Evolutionary conservation across 495 filamentous ascomycete species (phyloP).

Genomic region (Xylaria grammica): DNA sequence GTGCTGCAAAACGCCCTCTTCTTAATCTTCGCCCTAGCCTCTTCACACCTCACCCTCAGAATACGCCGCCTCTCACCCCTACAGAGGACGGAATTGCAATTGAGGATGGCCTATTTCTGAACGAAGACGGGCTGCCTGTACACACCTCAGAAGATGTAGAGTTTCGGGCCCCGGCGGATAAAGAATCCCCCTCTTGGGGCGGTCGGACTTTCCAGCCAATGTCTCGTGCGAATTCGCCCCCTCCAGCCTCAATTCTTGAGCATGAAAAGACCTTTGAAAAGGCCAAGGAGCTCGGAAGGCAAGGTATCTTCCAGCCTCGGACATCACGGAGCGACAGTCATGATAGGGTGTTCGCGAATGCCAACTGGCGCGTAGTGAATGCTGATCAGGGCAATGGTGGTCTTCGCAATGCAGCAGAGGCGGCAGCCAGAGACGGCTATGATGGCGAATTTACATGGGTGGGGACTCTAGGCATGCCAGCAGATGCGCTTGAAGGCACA

Average conservation of each 20-base stretch:
- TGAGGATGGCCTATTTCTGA: constrained; percentile 66
- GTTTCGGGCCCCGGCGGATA: constrained; percentile 60
- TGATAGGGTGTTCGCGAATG: constrained; percentile 68
- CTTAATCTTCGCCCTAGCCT: constrained; percentile 50
- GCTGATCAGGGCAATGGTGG: constrained; percentile 92
- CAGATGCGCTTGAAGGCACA: constrained; percentile 72
- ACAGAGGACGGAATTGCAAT: constrained; percentile 56
- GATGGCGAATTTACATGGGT: constrained; percentile 80
- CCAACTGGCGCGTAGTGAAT: constrained; percentile 80
- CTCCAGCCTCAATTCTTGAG: constrained; percentile 73
- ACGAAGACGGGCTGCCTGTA: constrained; percentile 48
- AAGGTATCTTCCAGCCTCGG: constrained; percentile 53
- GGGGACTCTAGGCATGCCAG: constrained; percentile 89
- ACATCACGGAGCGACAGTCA: constrained; percentile 57
- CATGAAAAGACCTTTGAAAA: constrained; percentile 61
- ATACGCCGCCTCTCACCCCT: constrained; percentile 63
- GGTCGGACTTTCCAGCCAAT: constrained; percentile 73
- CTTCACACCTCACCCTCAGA: constrained; percentile 47
- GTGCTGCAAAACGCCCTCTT: constrained; percentile 34
- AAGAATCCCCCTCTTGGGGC: constrained; percentile 74
- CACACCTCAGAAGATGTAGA: constrained; percentile 41
- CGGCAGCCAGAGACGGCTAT: constrained; percentile 67
- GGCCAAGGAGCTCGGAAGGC: constrained; percentile 52
- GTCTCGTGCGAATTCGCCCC: constrained; percentile 68
- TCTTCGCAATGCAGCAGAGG: constrained; percentile 82